Evolutionary conservation across 2,329 filamentous ascomycete species (phyloP).

Genomic region (Talaromyces sp.): DNA sequence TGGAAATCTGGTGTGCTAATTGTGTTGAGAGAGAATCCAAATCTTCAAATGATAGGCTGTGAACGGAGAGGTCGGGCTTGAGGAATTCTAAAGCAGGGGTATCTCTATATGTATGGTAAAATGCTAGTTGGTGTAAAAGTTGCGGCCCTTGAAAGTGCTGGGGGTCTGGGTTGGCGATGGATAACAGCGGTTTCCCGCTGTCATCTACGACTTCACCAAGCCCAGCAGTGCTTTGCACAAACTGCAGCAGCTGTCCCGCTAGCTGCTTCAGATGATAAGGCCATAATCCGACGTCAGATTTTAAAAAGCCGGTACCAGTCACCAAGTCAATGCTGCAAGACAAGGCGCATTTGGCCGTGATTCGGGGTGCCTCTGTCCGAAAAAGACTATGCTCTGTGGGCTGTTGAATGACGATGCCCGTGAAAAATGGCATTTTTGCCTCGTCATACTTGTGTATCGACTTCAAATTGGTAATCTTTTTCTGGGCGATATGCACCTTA

Average conservation of each 20-base stretch:
- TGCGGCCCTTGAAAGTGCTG: slow-evolving; percentile 47
- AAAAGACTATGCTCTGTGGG: background rate
- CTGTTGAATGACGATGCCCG: slow-evolving; percentile 10
- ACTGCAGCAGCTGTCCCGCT: slow-evolving; percentile 21
- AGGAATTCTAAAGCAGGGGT: slow-evolving; percentile 60
- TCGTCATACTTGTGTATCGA: slow-evolving; percentile 11
- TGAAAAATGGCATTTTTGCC: slow-evolving; percentile 15
- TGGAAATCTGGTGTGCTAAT: slow-evolving; percentile 49
- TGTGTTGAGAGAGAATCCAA: slow-evolving; percentile 54
- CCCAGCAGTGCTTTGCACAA: slow-evolving; percentile 19
- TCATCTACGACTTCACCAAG: slow-evolving; percentile 10
- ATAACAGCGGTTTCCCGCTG: slow-evolving; percentile 29
- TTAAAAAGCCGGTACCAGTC: slow-evolving; percentile 18
- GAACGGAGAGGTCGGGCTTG: slow-evolving; percentile 40
- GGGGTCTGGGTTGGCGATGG: slow-evolving; percentile 55
- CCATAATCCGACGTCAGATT: slow-evolving; percentile 20
- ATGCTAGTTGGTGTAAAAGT: slow-evolving; percentile 60
- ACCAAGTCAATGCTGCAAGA: slow-evolving; percentile 18
- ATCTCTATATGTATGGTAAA: slow-evolving; percentile 24
- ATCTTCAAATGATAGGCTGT: slow-evolving; percentile 54
- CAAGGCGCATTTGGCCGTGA: slow-evolving; percentile 14
- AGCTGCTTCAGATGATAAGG: slow-evolving; percentile 21
- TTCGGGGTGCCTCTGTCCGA: background rate
- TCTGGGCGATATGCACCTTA: slow-evolving; percentile 18
- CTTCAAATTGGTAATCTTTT: slow-evolving; percentile 14